A percentile compares a stretch with the other conserved stretches of the same genome.
Conservation (phyloP, 306 rosid species). For the Fragaria iinumae region DNA sequence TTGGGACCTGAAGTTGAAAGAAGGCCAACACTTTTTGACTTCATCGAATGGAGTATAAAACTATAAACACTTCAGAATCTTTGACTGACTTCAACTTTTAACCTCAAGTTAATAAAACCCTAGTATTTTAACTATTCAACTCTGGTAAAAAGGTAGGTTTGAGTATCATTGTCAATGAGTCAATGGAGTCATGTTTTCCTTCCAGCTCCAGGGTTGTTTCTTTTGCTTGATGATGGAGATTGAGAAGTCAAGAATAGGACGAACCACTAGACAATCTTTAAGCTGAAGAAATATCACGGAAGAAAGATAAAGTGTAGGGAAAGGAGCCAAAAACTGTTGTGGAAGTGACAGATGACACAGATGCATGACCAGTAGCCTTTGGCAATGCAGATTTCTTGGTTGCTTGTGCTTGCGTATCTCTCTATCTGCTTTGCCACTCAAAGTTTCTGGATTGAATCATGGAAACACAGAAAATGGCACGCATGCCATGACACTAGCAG, state of each 20-base stretch:
- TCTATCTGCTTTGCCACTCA: slow-evolving; percentile 7
- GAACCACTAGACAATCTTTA: slow-evolving; percentile 12
- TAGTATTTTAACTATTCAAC: neutral
- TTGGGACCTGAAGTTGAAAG: neutral
- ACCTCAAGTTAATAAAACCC: neutral
- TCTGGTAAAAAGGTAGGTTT: neutral
- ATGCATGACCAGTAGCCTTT: slow-evolving; percentile 23
- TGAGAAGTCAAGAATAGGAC: neutral
- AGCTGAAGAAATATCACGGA: slow-evolving; percentile 21
- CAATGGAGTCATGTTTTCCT: neutral
- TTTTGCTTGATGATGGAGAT: neutral
- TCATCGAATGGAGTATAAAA: neutral
- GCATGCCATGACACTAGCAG: neutral
- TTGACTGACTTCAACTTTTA: neutral
- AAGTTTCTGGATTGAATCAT: slow-evolving; percentile 28
- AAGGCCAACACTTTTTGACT: neutral
- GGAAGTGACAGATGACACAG: slow-evolving; percentile 31
- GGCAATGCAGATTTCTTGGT: slow-evolving; percentile 19
- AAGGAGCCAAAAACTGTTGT: slow-evolving; percentile 25
- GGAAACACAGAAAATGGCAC: slow-evolving; percentile 6
- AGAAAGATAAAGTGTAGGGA: neutral
- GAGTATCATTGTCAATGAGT: neutral
- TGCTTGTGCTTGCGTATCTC: slow-evolving; percentile 23
- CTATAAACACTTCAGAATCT: neutral
- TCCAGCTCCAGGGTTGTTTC: neutral